Percentiles rank a stretch among this genome's conserved stretches.
phyloP scores from a whole-genome alignment of 306 rosid genomes.

The Potentilla sterilis region DNA sequence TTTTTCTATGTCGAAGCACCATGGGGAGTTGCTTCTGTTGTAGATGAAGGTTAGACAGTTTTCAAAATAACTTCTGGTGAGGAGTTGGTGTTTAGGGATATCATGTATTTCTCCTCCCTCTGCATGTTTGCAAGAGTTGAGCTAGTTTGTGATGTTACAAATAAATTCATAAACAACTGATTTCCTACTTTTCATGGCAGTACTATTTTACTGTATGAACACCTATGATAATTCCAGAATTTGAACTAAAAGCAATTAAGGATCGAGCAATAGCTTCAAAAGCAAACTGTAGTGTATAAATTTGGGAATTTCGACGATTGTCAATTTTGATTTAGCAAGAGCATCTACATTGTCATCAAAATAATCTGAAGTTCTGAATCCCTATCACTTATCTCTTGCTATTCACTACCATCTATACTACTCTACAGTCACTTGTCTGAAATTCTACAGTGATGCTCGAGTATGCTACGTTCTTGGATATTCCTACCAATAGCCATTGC shows the following conservation, averaged over 20 bases:
- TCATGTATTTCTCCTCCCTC: slow-evolving; percentile 13
- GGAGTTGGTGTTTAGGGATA: slow-evolving; percentile 16
- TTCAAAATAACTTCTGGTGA: slow-evolving; percentile 47
- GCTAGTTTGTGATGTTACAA: slow-evolving; percentile 17
- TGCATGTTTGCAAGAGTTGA: slow-evolving; percentile 11
- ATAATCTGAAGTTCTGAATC: neutral
- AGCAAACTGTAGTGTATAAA: neutral
- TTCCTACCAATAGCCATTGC: slow-evolving; percentile 66
- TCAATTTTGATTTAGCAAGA: neutral
- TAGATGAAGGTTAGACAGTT: slow-evolving; percentile 39
- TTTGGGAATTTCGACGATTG: neutral
- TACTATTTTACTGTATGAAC: neutral
- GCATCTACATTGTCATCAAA: neutral
- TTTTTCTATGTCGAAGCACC: slow-evolving; percentile 30
- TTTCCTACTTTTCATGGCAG: neutral
- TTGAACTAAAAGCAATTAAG: neutral
- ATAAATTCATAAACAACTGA: neutral
- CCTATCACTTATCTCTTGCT: neutral
- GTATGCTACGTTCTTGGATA: neutral
- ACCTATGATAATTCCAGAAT: neutral
- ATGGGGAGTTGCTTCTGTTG: slow-evolving; percentile 31
- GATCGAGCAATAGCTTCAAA: neutral
- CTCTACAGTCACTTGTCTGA: neutral
- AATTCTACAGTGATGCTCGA: neutral
- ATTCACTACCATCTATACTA: slow-evolving; percentile 1